A percentile compares a stretch with the other conserved stretches of the same genome.
Conservation (phyloP, 2,329 filamentous ascomycete species). For the Aaosphaeria arxii region DNA sequence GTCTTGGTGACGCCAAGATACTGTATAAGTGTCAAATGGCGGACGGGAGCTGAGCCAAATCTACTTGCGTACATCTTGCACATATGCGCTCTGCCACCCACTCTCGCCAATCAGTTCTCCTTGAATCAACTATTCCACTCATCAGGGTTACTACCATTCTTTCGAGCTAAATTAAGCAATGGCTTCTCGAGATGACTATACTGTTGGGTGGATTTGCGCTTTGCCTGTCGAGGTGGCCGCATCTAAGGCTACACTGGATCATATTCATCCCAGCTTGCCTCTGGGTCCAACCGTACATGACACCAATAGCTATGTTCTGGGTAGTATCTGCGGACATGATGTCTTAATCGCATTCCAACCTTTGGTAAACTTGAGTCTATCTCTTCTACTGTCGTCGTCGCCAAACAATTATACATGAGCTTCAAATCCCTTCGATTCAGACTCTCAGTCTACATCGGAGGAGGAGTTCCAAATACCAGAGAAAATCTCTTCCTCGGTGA, state of each 20-base stretch:
- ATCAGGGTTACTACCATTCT: not conserved
- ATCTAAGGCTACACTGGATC: constrained; percentile 1
- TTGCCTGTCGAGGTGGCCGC: not conserved
- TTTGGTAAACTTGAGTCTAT: constrained; percentile 13
- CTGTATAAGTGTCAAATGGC: no score
- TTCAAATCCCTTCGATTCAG: constrained; percentile 31
- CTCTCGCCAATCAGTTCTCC: no score
- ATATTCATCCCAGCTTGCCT: not conserved
- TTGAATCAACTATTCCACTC: no score
- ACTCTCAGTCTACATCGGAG: constrained; percentile 43
- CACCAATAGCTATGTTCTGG: constrained; percentile 3
- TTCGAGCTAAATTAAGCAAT: not conserved
- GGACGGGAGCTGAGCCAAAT: no score
- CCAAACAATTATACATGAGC: constrained; percentile 17
- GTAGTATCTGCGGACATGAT: constrained; percentile 2
- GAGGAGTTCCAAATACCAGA: constrained; percentile 6
- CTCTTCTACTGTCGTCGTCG: constrained; percentile 22
- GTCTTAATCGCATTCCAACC: constrained; percentile 2
- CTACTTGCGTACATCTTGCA: no score
- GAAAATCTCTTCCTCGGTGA: constrained; percentile 4
- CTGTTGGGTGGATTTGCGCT: constrained; percentile 3
- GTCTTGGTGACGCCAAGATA: no score
- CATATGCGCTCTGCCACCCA: no score
- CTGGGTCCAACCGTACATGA: not conserved
- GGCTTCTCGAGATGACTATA: constrained; percentile 2